Conservation (phyloP, 176 grass and related monocot genomes). For the Guadua angustifolia region DNA sequence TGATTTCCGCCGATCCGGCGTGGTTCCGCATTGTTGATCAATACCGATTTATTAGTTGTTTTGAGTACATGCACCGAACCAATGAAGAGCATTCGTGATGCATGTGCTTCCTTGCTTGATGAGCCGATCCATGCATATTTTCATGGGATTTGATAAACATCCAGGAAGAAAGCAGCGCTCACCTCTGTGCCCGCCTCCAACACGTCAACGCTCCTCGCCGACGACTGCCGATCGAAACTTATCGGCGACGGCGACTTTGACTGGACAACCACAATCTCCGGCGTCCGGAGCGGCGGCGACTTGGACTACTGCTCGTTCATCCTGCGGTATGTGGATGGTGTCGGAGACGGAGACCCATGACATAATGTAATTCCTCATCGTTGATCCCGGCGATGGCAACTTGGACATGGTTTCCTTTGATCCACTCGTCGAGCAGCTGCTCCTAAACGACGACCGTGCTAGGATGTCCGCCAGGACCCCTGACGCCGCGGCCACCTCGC, state of each 20-base stretch:
- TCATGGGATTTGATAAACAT: too few species aligned
- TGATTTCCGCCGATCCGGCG: too few species aligned
- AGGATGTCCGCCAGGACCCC: slow-evolving; percentile 43
- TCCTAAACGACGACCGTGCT: slow-evolving; percentile 38
- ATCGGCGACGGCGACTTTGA: slow-evolving; percentile 40
- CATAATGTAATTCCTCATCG: neutral
- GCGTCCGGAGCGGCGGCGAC: neutral
- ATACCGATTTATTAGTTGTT: too few species aligned
- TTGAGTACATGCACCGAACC: too few species aligned
- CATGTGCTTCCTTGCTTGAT: too few species aligned
- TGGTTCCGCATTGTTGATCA: too few species aligned
- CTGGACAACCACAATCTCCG: slow-evolving; percentile 22
- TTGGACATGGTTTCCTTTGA: slow-evolving; percentile 17
- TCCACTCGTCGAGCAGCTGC: slow-evolving; percentile 18
- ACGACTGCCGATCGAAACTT: slow-evolving; percentile 9
- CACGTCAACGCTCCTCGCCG: slow-evolving; percentile 5
- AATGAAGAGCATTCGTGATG: too few species aligned
- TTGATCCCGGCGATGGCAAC: slow-evolving; percentile 14
- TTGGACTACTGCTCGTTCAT: neutral
- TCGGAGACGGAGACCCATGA: slow-evolving; percentile 39
- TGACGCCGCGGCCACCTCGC: slow-evolving; percentile 41
- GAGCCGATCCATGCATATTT: too few species aligned
- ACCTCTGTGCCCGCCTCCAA: slow-evolving; percentile 26
- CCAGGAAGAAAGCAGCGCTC: too few species aligned
- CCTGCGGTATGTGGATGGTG: neutral